Conservation (phyloP, 2,329 filamentous ascomycete species). For the Fusarium beomiforme region DNA sequence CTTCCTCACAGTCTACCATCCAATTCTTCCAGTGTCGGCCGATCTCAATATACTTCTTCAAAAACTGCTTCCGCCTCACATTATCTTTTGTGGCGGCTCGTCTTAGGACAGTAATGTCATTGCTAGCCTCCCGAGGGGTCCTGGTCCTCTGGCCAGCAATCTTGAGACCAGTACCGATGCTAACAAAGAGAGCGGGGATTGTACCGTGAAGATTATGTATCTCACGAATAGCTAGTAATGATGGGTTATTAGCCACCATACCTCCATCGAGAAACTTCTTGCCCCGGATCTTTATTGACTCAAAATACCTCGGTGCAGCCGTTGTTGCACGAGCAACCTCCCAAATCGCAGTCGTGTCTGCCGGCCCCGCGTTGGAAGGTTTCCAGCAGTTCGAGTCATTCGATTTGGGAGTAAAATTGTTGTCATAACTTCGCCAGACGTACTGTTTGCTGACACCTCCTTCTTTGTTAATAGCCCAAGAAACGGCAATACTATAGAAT, state of each 20-base stretch:
- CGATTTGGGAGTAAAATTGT: neutral
- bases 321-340: conserved; percentile 5
- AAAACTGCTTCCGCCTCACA: neutral
- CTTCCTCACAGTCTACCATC: neutral
- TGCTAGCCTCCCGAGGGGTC: neutral
- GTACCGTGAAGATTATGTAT: neutral
- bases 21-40: neutral
- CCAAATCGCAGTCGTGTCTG: neutral
- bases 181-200: neutral
- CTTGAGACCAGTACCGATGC: conserved; percentile 10
- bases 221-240: fast-evolving
- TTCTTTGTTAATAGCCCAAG: neutral
- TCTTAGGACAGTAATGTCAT: neutral
- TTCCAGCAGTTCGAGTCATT: neutral
- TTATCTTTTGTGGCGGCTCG: neutral
- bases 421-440: neutral
- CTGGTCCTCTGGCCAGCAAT: fast-evolving
- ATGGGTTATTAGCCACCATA: neutral
- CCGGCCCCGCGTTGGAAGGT: neutral
- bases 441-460: neutral
- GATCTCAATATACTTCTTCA: neutral
- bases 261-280: neutral
- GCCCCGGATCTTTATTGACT: neutral
- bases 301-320: neutral
- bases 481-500: neutral